Conservation (phyloP, 2,329 filamentous ascomycete genomes). For the Microcera coccophila region DNA sequence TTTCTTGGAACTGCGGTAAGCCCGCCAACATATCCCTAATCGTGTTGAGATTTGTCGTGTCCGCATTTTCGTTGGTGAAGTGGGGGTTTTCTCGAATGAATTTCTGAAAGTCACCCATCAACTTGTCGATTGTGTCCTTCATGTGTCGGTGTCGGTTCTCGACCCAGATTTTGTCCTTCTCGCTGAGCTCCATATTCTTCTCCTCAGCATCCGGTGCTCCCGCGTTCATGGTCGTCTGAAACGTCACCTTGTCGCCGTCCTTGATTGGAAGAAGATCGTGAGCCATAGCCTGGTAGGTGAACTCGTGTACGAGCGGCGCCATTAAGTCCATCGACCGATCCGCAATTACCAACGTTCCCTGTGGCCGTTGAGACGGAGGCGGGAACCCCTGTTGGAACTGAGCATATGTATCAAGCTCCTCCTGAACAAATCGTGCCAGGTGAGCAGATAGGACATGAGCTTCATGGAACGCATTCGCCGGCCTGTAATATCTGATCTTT, state of each 20-base stretch:
- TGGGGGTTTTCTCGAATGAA: constrained; percentile 90
- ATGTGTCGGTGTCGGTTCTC: constrained; percentile 93
- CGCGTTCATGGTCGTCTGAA: constrained; percentile 74
- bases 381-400: constrained; percentile 83
- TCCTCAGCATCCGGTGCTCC: constrained; percentile 66
- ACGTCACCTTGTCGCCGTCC: constrained; percentile 84
- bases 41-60: constrained; percentile 74
- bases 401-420: constrained; percentile 85
- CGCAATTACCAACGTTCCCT: constrained; percentile 78
- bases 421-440: constrained; percentile 84
- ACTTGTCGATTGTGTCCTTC: constrained; percentile 93
- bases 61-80: constrained; percentile 71
- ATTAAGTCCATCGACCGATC: constrained; percentile 91
- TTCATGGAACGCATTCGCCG: constrained; percentile 71
- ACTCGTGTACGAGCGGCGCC: constrained; percentile 87
- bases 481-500: constrained; percentile 85
- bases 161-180: constrained; percentile 92
- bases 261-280: constrained; percentile 87
- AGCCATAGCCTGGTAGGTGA: constrained; percentile 98
- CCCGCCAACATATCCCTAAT: constrained; percentile 98
- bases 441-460: constrained; percentile 83
- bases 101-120: constrained; percentile 87
- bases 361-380: constrained; percentile 70
- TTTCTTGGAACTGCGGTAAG: constrained; percentile 88
- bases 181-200: constrained; percentile 86